Conservation (phyloP, 2,329 filamentous ascomycete species). For the Diaporthe nobilis region DNA sequence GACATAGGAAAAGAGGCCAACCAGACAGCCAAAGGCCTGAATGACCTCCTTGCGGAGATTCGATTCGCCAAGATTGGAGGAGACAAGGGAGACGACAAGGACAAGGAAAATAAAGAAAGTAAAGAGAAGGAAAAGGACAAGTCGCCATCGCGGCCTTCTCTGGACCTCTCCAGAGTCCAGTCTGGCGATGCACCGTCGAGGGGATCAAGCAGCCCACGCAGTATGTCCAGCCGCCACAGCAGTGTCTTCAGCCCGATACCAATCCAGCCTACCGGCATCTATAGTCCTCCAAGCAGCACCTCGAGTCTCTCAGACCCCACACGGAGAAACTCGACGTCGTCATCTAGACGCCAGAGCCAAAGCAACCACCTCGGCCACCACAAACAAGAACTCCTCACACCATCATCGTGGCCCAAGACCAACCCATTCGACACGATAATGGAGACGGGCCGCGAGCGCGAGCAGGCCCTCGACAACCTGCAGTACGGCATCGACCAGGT, state of each 20-base stretch:
- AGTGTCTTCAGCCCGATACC: slow-evolving; percentile 18
- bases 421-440: slow-evolving; percentile 28
- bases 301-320: slow-evolving; percentile 2
- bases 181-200: slow-evolving; percentile 2
- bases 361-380: slow-evolving; percentile 4
- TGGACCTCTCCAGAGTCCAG: neutral
- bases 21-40: slow-evolving; percentile 33
- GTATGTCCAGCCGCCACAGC: slow-evolving; percentile 13
- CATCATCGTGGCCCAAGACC: slow-evolving; percentile 11
- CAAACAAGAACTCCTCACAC: slow-evolving; percentile 21
- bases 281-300: slow-evolving; percentile 21
- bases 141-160: neutral
- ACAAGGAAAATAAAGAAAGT: neutral
- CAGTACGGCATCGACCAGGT: slow-evolving; percentile 38
- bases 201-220: slow-evolving; percentile 24
- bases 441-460: slow-evolving; percentile 25
- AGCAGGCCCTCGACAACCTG: slow-evolving; percentile 36
- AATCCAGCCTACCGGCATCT: neutral
- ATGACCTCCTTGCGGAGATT: slow-evolving; percentile 35
- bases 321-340: slow-evolving; percentile 17
- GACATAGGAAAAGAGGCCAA: slow-evolving; percentile 37
- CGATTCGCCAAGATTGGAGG: slow-evolving; percentile 34
- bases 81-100: slow-evolving; percentile 12
- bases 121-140: neutral
- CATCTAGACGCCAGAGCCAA: slow-evolving; percentile 2